Conservation (phyloP, 1,139 yeast genomes). For the Candida freyschussii region DNA sequence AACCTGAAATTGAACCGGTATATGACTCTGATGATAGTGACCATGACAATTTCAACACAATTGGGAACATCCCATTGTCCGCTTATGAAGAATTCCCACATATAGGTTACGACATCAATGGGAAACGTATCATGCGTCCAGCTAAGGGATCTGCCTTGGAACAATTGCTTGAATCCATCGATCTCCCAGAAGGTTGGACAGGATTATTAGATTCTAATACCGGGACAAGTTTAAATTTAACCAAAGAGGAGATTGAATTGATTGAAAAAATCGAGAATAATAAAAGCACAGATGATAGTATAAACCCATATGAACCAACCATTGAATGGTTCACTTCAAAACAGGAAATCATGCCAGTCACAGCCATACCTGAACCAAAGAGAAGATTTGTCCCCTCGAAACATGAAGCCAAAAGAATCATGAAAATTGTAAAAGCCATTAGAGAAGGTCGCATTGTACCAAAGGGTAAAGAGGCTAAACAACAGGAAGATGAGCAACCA, state of each 20-base stretch:
- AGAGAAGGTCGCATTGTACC: constrained; percentile 93
- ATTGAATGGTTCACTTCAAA: constrained; percentile 93
- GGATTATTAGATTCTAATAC: constrained; percentile 89
- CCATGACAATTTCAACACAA: constrained; percentile 76
- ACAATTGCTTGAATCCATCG: constrained; percentile 80
- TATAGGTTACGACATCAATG: constrained; percentile 94
- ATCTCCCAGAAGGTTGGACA: constrained; percentile 97
- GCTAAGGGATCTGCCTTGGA: constrained; percentile 95
- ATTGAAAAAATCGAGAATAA: constrained; percentile 82
- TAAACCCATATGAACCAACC: constrained; percentile 89
- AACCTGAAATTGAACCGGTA: constrained; percentile 87
- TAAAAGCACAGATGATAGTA: constrained; percentile 73
- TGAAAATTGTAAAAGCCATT: constrained; percentile 94
- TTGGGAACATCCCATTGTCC: constrained; percentile 86
- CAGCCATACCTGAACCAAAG: constrained; percentile 95
- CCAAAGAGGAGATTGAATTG: constrained; percentile 86
- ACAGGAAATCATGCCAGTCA: constrained; percentile 84
- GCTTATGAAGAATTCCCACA: constrained; percentile 98
- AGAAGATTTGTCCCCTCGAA: constrained; percentile 95
- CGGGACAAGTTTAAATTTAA: constrained; percentile 79
- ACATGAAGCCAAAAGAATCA: constrained; percentile 91
- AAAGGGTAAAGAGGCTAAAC: constrained; percentile 47
- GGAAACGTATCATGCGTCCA: constrained; percentile 97
- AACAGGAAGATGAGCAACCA: constrained; percentile 42
- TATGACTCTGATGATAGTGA: constrained; percentile 95